Conservation (phyloP, 495 filamentous ascomycete species). For the Aspergillus hancockii region DNA sequence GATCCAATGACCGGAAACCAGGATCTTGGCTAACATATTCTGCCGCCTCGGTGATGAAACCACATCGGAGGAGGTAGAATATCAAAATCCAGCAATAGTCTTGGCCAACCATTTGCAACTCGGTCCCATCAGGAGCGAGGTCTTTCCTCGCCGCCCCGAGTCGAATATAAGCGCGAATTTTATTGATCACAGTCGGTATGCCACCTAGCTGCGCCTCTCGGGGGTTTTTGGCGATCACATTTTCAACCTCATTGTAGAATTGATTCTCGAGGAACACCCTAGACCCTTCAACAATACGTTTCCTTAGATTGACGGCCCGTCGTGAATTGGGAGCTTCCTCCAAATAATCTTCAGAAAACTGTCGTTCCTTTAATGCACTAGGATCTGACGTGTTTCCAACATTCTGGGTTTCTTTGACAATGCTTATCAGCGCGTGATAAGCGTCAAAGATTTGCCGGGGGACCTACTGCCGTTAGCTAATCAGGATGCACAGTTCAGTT, state of each 20-base stretch:
- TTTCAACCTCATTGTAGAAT: conserved; percentile 73
- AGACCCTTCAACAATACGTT: conserved; percentile 75
- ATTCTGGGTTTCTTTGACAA: conserved; percentile 65
- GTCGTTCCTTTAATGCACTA: conserved; percentile 66
- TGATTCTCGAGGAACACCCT: conserved; percentile 71
- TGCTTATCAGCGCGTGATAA: conserved; percentile 73
- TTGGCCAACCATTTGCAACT: conserved; percentile 67
- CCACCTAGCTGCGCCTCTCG: conserved; percentile 88
- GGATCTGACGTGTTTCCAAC: conserved; percentile 52
- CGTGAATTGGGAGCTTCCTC: conserved; percentile 66
- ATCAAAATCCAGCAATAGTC: conserved; percentile 93
- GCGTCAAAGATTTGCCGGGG: conserved; percentile 71
- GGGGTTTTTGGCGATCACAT: conserved; percentile 75
- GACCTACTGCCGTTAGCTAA: conserved; percentile 40
- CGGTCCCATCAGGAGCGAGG: conserved; percentile 70
- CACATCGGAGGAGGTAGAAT: conserved; percentile 87
- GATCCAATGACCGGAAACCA: conserved; percentile 85
- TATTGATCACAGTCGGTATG: conserved; percentile 81
- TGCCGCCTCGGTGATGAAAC: conserved; percentile 79
- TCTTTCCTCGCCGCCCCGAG: conserved; percentile 74
- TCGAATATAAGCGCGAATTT: conserved; percentile 87
- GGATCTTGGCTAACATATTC: conserved; percentile 79
- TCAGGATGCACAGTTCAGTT: neutral
- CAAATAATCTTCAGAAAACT: conserved; percentile 71
- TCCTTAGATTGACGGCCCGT: conserved; percentile 61